These are phyloP conservation scores for Starmera pachycereana DNA, from an alignment of 805 yeast species.

Conservation along the genomic window DNA sequence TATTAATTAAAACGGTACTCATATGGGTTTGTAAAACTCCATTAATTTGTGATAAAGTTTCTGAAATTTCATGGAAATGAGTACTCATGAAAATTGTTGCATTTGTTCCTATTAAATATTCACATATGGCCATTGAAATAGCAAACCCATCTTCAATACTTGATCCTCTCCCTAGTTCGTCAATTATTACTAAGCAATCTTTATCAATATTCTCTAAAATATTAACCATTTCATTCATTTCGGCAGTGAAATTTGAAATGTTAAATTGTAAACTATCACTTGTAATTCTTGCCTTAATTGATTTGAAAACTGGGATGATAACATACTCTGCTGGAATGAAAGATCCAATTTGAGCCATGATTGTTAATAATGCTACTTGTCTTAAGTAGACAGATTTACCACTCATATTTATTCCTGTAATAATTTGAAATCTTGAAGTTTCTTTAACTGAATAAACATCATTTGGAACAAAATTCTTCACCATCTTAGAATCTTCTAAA, in stretches of 20 bases:
- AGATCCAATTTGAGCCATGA: conserved; percentile 51
- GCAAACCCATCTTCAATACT: conserved; percentile 43
- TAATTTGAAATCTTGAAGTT: conserved; percentile 32
- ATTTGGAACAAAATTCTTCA: conserved; percentile 26
- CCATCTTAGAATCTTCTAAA: conserved; percentile 18
- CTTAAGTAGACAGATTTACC: conserved; percentile 51
- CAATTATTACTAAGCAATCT: conserved; percentile 32
- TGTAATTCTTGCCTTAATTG: conserved; percentile 28
- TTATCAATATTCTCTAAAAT: conserved; percentile 26
- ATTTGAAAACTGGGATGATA: conserved; percentile 27
- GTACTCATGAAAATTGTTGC: conserved; percentile 31
- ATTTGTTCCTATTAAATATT: conserved; percentile 20
- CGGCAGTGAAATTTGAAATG: conserved; percentile 34
- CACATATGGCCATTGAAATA: conserved; percentile 34
- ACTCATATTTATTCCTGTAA: conserved; percentile 56
- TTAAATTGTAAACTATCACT: conserved; percentile 24
- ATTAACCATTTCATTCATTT: conserved; percentile 38
- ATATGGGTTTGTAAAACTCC: conserved; percentile 29
- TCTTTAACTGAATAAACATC: conserved; percentile 24
- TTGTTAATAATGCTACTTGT: conserved; percentile 36
- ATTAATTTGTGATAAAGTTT: conserved; percentile 21
- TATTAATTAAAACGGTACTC: conserved; percentile 15
- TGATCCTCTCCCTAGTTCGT: conserved; percentile 48
- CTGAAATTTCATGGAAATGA: conserved; percentile 33
- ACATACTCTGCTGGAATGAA: conserved; percentile 38